Percentiles rank a stretch among this genome's conserved stretches.
These are phyloP conservation scores for Stereum hirsutum DNA, from an alignment of 1,284 basidiomycete species.

Conservation along the genomic window DNA sequence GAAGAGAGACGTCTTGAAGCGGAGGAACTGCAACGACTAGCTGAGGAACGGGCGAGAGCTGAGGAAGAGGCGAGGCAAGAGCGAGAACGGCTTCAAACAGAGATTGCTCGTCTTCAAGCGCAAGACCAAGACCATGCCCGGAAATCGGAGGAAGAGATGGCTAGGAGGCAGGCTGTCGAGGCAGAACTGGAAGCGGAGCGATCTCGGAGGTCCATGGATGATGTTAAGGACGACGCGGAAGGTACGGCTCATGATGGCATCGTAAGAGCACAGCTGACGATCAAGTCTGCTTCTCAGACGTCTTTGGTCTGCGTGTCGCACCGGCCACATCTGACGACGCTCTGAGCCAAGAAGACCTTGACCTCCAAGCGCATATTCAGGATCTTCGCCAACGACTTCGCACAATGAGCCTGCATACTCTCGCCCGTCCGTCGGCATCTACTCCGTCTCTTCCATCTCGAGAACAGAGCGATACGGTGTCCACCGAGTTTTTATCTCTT, in stretches of 20 bases:
- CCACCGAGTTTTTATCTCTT: slow-evolving; percentile 35
- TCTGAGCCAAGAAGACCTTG: slow-evolving; percentile 15
- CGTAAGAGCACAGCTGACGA: neutral
- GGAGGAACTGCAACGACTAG: slow-evolving; percentile 17
- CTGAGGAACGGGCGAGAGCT: slow-evolving; percentile 21
- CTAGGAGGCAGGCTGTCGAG: slow-evolving; percentile 10
- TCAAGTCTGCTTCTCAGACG: too few species aligned
- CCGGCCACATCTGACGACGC: slow-evolving; percentile 20
- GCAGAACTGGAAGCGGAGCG: neutral
- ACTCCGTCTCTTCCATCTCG: slow-evolving; percentile 43
- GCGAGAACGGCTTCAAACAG: neutral
- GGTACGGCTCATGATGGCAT: neutral
- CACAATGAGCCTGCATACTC: slow-evolving; percentile 49
- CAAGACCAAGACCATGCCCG: too few species aligned
- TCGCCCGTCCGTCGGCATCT: slow-evolving; percentile 33
- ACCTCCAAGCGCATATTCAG: slow-evolving; percentile 20
- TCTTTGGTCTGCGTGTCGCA: slow-evolving; percentile 40
- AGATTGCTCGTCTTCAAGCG: neutral
- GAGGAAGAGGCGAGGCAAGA: slow-evolving; percentile 12
- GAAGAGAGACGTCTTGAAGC: slow-evolving; percentile 12
- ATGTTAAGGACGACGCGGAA: slow-evolving; percentile 2
- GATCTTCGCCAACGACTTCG: slow-evolving; percentile 47
- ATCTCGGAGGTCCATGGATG: slow-evolving; percentile 7
- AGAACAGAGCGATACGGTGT: slow-evolving; percentile 35
- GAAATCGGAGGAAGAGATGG: slow-evolving; percentile 8